Evolutionary conservation across 2,329 filamentous ascomycete species (phyloP).

Genomic region (Boeremia lycopersici): DNA sequence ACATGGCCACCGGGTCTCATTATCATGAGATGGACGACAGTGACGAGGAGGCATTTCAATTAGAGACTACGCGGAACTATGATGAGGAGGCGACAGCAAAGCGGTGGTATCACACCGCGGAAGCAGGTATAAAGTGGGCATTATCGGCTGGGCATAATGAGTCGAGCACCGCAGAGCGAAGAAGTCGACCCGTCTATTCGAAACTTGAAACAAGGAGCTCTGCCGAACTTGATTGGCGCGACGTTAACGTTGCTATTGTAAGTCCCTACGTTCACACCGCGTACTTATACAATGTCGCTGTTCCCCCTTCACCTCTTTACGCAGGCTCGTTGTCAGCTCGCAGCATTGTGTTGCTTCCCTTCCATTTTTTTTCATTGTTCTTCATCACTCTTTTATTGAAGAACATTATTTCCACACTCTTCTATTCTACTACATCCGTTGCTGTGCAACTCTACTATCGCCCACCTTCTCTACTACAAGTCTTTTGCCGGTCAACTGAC

Average conservation of each 20-base stretch:
- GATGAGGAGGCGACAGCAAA: slow-evolving; percentile 29
- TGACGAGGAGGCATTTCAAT: slow-evolving; percentile 31
- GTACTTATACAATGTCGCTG: slow-evolving; percentile 42
- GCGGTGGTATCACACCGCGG: slow-evolving; percentile 27
- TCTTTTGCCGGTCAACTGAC: slow-evolving; percentile 41
- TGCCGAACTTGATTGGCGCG: slow-evolving; percentile 39
- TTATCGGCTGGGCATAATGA: slow-evolving; percentile 28
- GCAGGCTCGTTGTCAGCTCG: slow-evolving; percentile 40
- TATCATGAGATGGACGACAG: slow-evolving; percentile 36
- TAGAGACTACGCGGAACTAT: slow-evolving; percentile 21
- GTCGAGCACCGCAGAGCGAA: slow-evolving; percentile 36
- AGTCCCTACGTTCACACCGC: slow-evolving; percentile 30
- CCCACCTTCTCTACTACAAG: slow-evolving; percentile 20
- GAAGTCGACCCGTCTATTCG: slow-evolving; percentile 32
- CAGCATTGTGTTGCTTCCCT: slow-evolving; percentile 32
- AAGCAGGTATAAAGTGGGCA: slow-evolving; percentile 39
- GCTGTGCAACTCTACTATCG: slow-evolving; percentile 25
- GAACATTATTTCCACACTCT: slow-evolving; percentile 21
- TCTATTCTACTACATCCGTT: slow-evolving; percentile 23
- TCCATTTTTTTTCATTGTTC: slow-evolving; percentile 38
- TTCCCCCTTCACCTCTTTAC: slow-evolving; percentile 34
- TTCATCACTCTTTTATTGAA: slow-evolving; percentile 42
- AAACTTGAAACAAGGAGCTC: slow-evolving; percentile 47
- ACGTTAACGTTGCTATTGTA: slow-evolving; percentile 31
- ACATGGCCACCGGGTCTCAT: slow-evolving; percentile 28